Evolutionary conservation across 176 grass and related monocot species (phyloP), one percentile per base, ranked within the genome.

Genomic region (Aechmea fasciata): DNA sequence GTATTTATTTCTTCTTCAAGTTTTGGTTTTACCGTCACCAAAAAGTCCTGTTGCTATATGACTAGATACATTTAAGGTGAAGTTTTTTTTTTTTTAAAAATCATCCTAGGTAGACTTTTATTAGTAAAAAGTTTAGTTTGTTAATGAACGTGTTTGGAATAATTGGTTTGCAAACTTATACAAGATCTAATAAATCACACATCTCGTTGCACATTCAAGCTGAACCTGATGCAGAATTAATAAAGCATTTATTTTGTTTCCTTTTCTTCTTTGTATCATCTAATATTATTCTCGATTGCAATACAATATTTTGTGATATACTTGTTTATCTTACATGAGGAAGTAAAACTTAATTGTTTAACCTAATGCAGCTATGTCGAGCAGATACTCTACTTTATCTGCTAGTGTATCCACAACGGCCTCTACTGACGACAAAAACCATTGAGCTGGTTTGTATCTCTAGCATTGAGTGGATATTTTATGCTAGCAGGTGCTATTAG

Each of bases 381-480:
- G 93, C 89, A 68, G 93, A 97, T 71, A 83, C 89, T 72, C 77
- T 97, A 62, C 84, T 97, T 50, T 92, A 97, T 69, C 76, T 87
- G 59, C 86, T 97, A 47, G 93, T 97, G 69, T 97, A 97, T 48
- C 83, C 89, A 7, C 93, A 96, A 57, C 86, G 93, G 9, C 93
- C 93, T 14, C 81, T 97, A 76, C 84, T 97, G 63, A 97, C 93
- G 12, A 97, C 86, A 69, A 97, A 97, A 85, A 92, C 89, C 54
- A 97, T 97, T 55, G 93, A 92, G 70, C 81, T 97, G 93, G 93
- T 97, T 66, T 3, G 81, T 79, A 61, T 73, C 82, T 78, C n/a
- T 49, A 24, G 26, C 2, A 51, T 52, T 73, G 14, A 17, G 3
- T 10, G 28, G 41, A 11, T 23, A 11, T 11, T 26, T 47, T 1